Conservation (phyloP, 2,329 filamentous ascomycete species). For the Phoma sp. region DNA sequence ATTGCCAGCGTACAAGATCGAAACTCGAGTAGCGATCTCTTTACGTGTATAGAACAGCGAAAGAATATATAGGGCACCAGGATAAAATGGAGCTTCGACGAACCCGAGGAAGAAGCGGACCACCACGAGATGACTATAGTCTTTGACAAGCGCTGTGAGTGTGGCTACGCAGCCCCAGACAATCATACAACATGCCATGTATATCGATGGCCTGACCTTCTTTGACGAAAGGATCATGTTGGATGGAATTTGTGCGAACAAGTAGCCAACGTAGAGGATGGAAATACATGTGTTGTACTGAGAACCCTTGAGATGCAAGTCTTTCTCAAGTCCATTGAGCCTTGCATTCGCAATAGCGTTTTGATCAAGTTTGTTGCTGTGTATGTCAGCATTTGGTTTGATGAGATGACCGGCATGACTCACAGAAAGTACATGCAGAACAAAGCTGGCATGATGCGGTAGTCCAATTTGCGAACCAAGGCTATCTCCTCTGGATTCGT, state of each 20-base stretch:
- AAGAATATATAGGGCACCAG: conserved; percentile 65
- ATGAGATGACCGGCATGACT: not conserved
- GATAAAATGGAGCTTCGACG: conserved; percentile 57
- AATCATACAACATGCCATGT: conserved; percentile 41
- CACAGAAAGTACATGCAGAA: conserved; percentile 50
- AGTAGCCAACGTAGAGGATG: conserved; percentile 32
- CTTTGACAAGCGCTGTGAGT: conserved; percentile 33
- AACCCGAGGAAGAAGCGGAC: conserved; percentile 40
- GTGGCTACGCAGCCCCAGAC: conserved; percentile 42
- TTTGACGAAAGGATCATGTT: conserved; percentile 52
- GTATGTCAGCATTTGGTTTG: not conserved
- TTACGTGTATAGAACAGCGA: conserved; percentile 69
- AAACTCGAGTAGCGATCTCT: conserved; percentile 36
- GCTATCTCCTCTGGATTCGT: conserved; percentile 33
- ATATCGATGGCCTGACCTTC: conserved; percentile 38
- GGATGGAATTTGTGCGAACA: conserved; percentile 46
- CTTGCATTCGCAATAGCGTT: conserved; percentile 70
- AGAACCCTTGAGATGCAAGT: conserved; percentile 42
- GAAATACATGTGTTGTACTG: conserved; percentile 50
- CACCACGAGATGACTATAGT: conserved; percentile 37
- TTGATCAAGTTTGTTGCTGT: conserved; percentile 54
- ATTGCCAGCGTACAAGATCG: conserved; percentile 18
- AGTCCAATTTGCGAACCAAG: conserved; percentile 35
- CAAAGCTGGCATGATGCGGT: conserved; percentile 31
- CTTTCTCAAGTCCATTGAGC: conserved; percentile 65